Conservation (phyloP, 805 yeast species). For the Kodamaea nitidulidarum region DNA sequence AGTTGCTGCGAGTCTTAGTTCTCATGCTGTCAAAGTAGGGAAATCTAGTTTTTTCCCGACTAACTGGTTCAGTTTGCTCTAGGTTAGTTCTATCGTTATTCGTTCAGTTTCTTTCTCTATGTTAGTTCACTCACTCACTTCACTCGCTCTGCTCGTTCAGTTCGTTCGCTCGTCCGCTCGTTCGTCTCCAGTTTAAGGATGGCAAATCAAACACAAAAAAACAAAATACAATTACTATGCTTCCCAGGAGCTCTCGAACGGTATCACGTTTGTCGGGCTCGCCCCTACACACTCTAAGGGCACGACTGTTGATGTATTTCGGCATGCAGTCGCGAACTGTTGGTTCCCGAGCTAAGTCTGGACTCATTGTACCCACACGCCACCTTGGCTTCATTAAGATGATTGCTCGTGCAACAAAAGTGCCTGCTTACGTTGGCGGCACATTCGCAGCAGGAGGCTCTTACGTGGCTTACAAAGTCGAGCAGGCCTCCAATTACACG, state of each 20-base stretch:
- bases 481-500: constrained; percentile 74
- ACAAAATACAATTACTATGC: not conserved
- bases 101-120: not conserved
- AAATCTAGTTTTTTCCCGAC: too few species aligned
- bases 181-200: not conserved
- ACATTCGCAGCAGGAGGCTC: constrained; percentile 93
- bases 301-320: not conserved
- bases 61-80: too few species aligned
- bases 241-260: not conserved
- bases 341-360: not conserved
- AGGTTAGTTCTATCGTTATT: not conserved
- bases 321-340: not conserved
- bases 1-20: too few species aligned
- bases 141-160: not conserved
- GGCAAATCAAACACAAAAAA: constrained; percentile 2
- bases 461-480: constrained; percentile 86
- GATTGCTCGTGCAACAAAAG: constrained; percentile 48
- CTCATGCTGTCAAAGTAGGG: too few species aligned
- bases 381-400: constrained; percentile 43
- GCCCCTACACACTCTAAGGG: not conserved
- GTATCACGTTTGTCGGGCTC: not conserved
- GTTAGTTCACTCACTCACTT: not conserved
- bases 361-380: constrained; percentile 13
- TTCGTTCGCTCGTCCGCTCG: not conserved
- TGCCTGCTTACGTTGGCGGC: constrained; percentile 85